These are phyloP conservation scores for Fusarium keratoplasticum DNA, from an alignment of 2,329 filamentous ascomycete genomes.

Conservation along the genomic window DNA sequence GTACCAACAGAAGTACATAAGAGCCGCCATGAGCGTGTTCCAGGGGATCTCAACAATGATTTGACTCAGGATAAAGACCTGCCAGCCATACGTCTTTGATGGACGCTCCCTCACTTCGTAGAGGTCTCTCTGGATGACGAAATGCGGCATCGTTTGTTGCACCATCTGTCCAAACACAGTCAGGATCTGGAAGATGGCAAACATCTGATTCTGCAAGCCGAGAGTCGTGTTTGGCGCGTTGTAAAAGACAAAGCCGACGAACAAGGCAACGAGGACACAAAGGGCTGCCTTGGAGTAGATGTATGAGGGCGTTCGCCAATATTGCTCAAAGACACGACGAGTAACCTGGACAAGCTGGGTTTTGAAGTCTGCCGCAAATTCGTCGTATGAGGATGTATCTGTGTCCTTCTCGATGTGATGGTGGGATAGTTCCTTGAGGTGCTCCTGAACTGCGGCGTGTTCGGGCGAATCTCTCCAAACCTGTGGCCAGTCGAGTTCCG, in stretches of 20 bases:
- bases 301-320: conserved; percentile 64
- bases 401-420: conserved; percentile 1
- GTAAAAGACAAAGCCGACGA: conserved; percentile 75
- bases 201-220: conserved; percentile 78
- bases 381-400: conserved; percentile 41
- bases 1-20: conserved; percentile 77
- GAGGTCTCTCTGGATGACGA: conserved; percentile 74
- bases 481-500: conserved; percentile 52
- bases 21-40: conserved; percentile 72
- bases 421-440: conserved; percentile 45
- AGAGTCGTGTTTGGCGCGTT: conserved; percentile 67
- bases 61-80: conserved; percentile 73
- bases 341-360: conserved; percentile 50
- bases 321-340: conserved; percentile 51
- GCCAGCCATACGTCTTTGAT: conserved; percentile 76
- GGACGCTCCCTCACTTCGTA: conserved; percentile 77
- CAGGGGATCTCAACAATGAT: conserved; percentile 78
- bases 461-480: conserved; percentile 52
- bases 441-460: conserved; percentile 45
- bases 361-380: conserved; percentile 46
- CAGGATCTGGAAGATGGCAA: conserved; percentile 73
- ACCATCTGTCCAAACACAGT: conserved; percentile 76
- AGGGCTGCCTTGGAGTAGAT: conserved; percentile 66
- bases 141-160: conserved; percentile 77
- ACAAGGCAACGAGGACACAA: conserved; percentile 32